Evolutionary conservation across 352 stramenopile genomes (phyloP), one percentile per base, ranked within the genome.

Genomic region (Globisporangium nodosum): DNA sequence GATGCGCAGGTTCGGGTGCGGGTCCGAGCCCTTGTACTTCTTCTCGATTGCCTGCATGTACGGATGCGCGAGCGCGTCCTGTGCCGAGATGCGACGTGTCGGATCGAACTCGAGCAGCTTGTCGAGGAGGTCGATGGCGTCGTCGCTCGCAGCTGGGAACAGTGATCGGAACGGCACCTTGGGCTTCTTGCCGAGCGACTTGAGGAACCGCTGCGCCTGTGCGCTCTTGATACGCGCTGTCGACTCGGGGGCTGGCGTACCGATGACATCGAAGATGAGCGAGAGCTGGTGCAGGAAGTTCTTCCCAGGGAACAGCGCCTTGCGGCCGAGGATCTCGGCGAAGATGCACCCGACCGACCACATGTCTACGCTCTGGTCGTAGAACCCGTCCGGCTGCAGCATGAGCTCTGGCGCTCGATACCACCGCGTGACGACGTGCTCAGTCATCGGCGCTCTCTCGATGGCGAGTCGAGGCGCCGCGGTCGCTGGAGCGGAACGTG

Each of bases 331-430:
- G 31, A 93, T 87, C 60, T 91, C 83, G 2, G 81, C 83, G 27
- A 91, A 89, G 57, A 93, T 93, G 55, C 83, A 93, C 9, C 83
- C 83, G 6, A 93, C 76, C 7, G 79, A 94, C 90, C 90, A 97
- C 87, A 97, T 97, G 62, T 97, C 90, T 11, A 97, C 78, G 43
- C 81, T 89, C 35, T 85, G 68, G 56, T 87, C 87, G 63, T 97
- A 97, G 13, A 90, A 64, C 12, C 90, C 85, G 35, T 97, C 86
- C 0, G 83, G 87, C 56, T 90, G 87, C 24, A 97, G 79, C 85
- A 97, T 97, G 30, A 97, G 74, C 63, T 97, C 89, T 0, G 90
- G 90, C 1, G 88, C 81, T 47, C 90, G 80, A 64, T 97, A 97
- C 89, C 87, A 97, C 8, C 87, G 78, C 3, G 89, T 97, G 0